These are phyloP conservation scores for Phytopythium sindhum DNA, from an alignment of 352 stramenopile species.

Conservation along the genomic window DNA sequence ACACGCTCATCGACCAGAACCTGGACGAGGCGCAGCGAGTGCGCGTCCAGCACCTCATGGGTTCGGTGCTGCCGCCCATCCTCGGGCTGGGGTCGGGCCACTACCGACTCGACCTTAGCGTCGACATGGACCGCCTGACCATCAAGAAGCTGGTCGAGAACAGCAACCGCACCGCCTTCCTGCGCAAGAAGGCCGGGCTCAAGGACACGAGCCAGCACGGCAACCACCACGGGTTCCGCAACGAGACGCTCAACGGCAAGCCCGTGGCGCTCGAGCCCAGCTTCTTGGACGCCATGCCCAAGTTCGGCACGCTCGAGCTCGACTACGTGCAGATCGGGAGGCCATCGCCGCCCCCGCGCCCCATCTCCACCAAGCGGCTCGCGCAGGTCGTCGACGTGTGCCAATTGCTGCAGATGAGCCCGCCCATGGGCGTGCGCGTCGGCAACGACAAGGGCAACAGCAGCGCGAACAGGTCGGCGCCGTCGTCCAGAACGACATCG, in stretches of 20 bases:
- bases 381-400: constrained; percentile 60
- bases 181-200: constrained; percentile 55
- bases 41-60: constrained; percentile 68
- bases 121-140: constrained; percentile 59
- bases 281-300: constrained; percentile 64
- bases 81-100: constrained; percentile 57
- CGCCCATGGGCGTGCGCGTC: constrained; percentile 27
- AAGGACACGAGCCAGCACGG: constrained; percentile 74
- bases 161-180: constrained; percentile 69
- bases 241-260: constrained; percentile 72
- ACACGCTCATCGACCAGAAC: constrained; percentile 64
- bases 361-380: constrained; percentile 63
- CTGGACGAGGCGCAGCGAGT: constrained; percentile 40
- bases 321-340: constrained; percentile 69
- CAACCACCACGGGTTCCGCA: constrained; percentile 77
- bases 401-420: constrained; percentile 47
- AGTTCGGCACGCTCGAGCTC: constrained; percentile 72
- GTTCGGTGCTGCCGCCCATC: constrained; percentile 53
- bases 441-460: neutral
- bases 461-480: neutral
- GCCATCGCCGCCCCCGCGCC: constrained; percentile 13
- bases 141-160: constrained; percentile 77
- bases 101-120: constrained; percentile 66
- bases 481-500: constrained; percentile 1
- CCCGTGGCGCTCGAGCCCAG: constrained; percentile 39